Conservation (phyloP, 192 early-diverging fungal genomes). For the Podila minutissima region DNA sequence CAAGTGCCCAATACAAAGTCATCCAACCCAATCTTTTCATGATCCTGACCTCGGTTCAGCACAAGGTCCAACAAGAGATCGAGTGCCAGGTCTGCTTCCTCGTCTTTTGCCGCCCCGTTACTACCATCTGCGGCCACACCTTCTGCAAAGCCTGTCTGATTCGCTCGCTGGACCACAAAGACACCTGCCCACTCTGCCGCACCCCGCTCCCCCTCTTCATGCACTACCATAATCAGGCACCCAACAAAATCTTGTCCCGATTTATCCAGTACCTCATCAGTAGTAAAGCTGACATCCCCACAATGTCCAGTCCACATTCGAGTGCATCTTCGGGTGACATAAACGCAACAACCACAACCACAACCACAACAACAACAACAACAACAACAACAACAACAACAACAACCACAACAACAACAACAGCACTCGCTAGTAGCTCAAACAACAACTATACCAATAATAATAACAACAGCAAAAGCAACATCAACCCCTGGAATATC, state of each 20-base stretch:
- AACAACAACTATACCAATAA: too few relatives aligned
- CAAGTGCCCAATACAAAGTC: neutral
- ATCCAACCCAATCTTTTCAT: conserved; percentile 17
- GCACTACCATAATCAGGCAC: conserved; percentile 49
- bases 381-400: neutral
- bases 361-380: neutral
- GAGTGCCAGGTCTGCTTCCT: conserved; percentile 72
- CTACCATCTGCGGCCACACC: conserved; percentile 75
- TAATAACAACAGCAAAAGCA: neutral
- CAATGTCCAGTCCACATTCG: conserved; percentile 1
- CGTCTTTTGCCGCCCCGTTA: conserved; percentile 65
- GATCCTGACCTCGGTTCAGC: conserved; percentile 26
- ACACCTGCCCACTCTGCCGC: conserved; percentile 59
- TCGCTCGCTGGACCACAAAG: conserved; percentile 62
- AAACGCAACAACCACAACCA: neutral
- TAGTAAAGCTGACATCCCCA: neutral
- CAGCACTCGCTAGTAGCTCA: neutral
- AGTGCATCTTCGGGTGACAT: neutral
- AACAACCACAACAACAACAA: too few relatives aligned
- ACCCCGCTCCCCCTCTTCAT: conserved; percentile 40
- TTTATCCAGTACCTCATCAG: conserved; percentile 21
- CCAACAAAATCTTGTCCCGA: conserved; percentile 36
- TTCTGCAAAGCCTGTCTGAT: conserved; percentile 69
- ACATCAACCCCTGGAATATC: neutral
- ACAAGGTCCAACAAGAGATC: conserved; percentile 54